Evolutionary conservation across 192 early-diverging fungal species (phyloP).

Genomic region (Backusella liffmaniae): DNA sequence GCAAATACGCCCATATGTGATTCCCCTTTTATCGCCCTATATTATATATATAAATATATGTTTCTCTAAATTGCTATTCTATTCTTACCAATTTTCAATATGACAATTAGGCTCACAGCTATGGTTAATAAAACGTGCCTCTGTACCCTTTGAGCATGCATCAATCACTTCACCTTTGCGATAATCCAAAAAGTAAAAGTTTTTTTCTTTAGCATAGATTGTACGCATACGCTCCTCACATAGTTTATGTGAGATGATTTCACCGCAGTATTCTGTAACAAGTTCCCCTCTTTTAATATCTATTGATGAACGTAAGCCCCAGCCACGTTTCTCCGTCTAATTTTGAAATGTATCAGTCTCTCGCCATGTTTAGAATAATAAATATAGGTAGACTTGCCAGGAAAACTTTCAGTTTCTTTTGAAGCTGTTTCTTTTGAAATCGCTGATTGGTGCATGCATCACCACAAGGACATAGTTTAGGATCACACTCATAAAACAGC

Average conservation of each 20-base stretch:
- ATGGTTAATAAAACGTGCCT: slow-evolving; percentile 85
- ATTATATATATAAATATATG: no score
- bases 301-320: slow-evolving; percentile 59
- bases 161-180: slow-evolving; percentile 76
- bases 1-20: slow-evolving; percentile 75
- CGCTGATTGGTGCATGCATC: slow-evolving; percentile 72
- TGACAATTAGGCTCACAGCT: slow-evolving; percentile 84
- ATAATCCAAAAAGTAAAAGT: slow-evolving; percentile 84
- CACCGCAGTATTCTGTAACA: slow-evolving; percentile 82
- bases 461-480: slow-evolving; percentile 64
- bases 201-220: slow-evolving; percentile 59
- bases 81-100: slow-evolving; percentile 81
- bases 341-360: not conserved
- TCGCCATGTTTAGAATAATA: not conserved
- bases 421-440: slow-evolving; percentile 59
- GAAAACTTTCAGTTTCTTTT: slow-evolving; percentile 58
- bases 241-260: slow-evolving; percentile 66
- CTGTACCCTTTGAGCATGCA: slow-evolving; percentile 72
- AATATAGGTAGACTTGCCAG: slow-evolving; percentile 46
- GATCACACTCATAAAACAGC: slow-evolving; percentile 76
- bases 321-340: slow-evolving; percentile 67
- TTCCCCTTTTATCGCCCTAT: slow-evolving; percentile 66
- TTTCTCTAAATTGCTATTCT: not conserved
- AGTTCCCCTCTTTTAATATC: slow-evolving; percentile 57
- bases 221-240: slow-evolving; percentile 74